Percentiles rank a stretch among this genome's conserved stretches.
These are phyloP conservation scores for Rhizopus arrhizus DNA, from an alignment of 371 early-diverging fungal genomes.

Conservation along the genomic window DNA sequence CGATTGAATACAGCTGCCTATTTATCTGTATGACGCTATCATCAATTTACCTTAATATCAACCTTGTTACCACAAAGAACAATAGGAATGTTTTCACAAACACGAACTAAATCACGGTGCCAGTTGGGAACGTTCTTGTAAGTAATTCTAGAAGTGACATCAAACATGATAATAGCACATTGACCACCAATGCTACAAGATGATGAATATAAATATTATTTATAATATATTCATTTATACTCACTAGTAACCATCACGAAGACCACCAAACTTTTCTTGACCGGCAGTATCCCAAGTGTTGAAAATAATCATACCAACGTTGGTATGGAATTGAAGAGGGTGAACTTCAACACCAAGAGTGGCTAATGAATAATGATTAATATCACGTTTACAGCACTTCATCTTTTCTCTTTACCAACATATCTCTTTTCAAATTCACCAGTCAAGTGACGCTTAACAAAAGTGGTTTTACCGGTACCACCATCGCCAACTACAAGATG, in stretches of 20 bases:
- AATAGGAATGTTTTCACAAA: constrained; percentile 99
- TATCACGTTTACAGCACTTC: neutral
- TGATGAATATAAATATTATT: neutral
- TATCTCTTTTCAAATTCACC: constrained; percentile 99
- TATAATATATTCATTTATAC: constrained; percentile 24
- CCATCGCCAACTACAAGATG: constrained; percentile 94
- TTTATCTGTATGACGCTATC: neutral
- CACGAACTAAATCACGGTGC: constrained; percentile 99
- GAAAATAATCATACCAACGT: constrained; percentile 95
- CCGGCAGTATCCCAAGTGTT: constrained; percentile 99
- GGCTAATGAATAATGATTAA: constrained; percentile 58
- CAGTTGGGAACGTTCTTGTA: constrained; percentile 99
- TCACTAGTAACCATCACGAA: constrained; percentile 99
- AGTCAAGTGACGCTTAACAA: constrained; percentile 99
- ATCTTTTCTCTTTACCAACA: constrained; percentile 73
- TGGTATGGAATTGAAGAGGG: constrained; percentile 97
- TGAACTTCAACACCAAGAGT: constrained; percentile 99
- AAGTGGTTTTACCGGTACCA: constrained; percentile 99
- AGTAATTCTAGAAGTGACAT: constrained; percentile 99
- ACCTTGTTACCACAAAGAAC: constrained; percentile 99
- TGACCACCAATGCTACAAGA: constrained; percentile 91
- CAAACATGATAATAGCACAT: constrained; percentile 99
- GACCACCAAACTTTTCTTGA: constrained; percentile 99
- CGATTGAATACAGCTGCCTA: neutral
- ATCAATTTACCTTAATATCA: constrained; percentile 81